Evolutionary conservation across 345 rosid genomes (phyloP).

Genomic region (Bretschneidera sinensis): DNA sequence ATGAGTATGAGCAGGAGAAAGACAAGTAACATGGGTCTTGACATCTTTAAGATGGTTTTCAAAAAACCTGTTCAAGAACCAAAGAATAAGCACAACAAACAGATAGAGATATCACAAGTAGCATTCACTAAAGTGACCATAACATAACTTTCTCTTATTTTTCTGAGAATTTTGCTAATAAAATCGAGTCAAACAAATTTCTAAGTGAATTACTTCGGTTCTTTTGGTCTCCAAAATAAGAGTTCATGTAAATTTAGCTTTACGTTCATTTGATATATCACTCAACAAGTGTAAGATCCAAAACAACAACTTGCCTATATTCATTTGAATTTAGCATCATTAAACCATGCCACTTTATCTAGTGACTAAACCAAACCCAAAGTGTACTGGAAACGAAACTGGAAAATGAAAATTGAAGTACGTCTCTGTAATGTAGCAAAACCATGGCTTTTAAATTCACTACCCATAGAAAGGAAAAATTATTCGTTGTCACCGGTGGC

Average conservation of each 20-base stretch:
- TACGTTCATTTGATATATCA: neutral
- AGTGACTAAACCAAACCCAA: neutral
- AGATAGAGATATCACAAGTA: too few species aligned
- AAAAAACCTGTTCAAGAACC: conserved; percentile 32
- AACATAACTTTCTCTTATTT: too few species aligned
- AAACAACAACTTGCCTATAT: too few species aligned
- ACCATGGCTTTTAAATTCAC: too few species aligned
- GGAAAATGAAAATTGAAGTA: too few species aligned
- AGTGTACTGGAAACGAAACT: neutral
- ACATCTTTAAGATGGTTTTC: conserved; percentile 42
- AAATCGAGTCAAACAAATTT: neutral
- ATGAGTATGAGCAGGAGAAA: conserved; percentile 70
- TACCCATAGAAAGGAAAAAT: too few species aligned
- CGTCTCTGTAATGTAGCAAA: too few species aligned
- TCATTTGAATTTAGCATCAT: neutral
- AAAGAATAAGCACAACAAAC: conserved; percentile 2
- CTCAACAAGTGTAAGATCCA: neutral
- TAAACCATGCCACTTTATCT: neutral
- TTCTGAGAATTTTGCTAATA: neutral
- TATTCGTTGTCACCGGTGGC: too few species aligned
- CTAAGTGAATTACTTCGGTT: neutral
- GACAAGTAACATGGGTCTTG: conserved; percentile 72
- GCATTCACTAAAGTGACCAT: too few species aligned
- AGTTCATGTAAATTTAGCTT: neutral
- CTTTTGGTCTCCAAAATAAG: neutral